Evolutionary conservation across 352 stramenopile genomes (phyloP), one percentile per base, ranked within the genome.

Genomic region (Pythium folliculosum): DNA sequence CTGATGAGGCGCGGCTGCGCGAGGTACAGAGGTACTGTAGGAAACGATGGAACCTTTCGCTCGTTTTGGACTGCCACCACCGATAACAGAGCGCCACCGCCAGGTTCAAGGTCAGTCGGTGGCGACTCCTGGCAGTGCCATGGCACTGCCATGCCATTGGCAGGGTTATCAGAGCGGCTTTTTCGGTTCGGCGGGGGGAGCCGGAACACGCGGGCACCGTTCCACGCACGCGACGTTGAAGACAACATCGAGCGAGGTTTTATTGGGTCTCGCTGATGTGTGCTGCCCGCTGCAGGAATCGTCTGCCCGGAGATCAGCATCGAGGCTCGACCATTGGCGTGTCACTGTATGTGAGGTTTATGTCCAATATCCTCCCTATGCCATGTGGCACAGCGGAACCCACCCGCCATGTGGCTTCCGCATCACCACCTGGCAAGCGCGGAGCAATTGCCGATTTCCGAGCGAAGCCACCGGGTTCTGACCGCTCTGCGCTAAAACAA

Each of bases 131-230:
- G 10, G 10, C 37, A 17, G 3, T 12, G 37, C 27, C 27, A 32
- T 32, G 27, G 27, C 45, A 27, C 19, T n/a, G n/a, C n/a, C n/a
- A n/a, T n/a, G n/a, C n/a, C n/a, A n/a, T n/a, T n/a, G 25, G 52
- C 52, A 48, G 32, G 27, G 27, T 62, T 62, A 62, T 62, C 55
- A 62, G 52, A 43, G n/a, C 16, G 25, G 38, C 55, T 30, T 52
- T 49, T 22, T 32, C 27, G 27, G 27, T 32, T 32, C 27, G 37
- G 19, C 30, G 16, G 21, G 25, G 25, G 53, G n/a, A 63, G 56
- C 56, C 43, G 56, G 56, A 63, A 63, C 56, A 50, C 56, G 56
- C 56, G 22, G 23, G 56, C 27, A 63, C 56, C 56, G 45, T 63
- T 63, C 56, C 44, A 44, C 43, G 56, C 56, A 63, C 40, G 43